Evolutionary conservation across 768 basidiomycete species (phyloP).

Genomic region (Steccherinum ochraceum): DNA sequence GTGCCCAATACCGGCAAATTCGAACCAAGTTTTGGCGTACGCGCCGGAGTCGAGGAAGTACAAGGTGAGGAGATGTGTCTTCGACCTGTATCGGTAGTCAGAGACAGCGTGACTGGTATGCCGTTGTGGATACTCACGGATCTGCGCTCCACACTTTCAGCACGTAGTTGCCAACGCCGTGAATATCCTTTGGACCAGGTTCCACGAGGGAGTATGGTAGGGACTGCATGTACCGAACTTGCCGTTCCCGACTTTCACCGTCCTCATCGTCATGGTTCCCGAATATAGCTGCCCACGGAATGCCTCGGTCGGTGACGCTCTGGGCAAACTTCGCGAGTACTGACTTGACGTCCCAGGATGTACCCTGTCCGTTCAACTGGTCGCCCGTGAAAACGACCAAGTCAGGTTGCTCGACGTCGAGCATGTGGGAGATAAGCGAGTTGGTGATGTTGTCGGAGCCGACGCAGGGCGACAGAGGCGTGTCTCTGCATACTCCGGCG

Average conservation of each 20-base stretch:
- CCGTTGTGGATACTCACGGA: slow-evolving; percentile 70
- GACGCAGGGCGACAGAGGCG: slow-evolving; percentile 40
- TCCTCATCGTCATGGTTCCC: slow-evolving; percentile 92
- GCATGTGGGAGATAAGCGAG: slow-evolving; percentile 59
- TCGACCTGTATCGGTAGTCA: slow-evolving; percentile 56
- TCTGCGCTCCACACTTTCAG: slow-evolving; percentile 82
- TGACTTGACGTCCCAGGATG: slow-evolving; percentile 83
- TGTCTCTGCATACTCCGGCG: slow-evolving; percentile 72
- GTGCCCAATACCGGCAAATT: slow-evolving; percentile 59
- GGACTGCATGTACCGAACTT: slow-evolving; percentile 63
- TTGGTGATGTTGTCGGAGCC: slow-evolving; percentile 75
- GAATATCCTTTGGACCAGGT: slow-evolving; percentile 74
- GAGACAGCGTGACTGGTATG: not conserved
- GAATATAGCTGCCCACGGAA: slow-evolving; percentile 91
- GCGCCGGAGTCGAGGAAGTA: slow-evolving; percentile 90
- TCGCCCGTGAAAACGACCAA: slow-evolving; percentile 91
- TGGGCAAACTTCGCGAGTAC: slow-evolving; percentile 85
- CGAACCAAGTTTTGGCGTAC: slow-evolving; percentile 55
- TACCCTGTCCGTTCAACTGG: slow-evolving; percentile 87
- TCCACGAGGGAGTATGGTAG: slow-evolving; percentile 85
- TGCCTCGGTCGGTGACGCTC: slow-evolving; percentile 63
- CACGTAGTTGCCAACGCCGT: slow-evolving; percentile 90
- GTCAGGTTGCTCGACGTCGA: slow-evolving; percentile 83
- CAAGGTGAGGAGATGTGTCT: slow-evolving; percentile 81
- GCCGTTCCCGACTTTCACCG: slow-evolving; percentile 53